Base-by-base conservation (phyloP, 768 basidiomycete species). In the Psilocybe subaeruginosa region DNA sequence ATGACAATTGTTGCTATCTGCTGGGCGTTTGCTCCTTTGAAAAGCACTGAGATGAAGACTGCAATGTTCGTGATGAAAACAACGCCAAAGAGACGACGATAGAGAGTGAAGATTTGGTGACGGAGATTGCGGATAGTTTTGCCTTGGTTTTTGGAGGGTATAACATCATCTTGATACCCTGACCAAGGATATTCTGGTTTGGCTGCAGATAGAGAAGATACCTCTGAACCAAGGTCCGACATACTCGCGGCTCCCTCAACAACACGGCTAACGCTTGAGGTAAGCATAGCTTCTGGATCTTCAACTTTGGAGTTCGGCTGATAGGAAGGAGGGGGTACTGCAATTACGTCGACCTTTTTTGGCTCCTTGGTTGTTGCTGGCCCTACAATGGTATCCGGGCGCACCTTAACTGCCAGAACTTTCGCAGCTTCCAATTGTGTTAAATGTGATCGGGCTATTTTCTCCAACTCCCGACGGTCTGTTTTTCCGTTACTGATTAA, bases 61-160 rank as follows among this genome's bases (percentile, higher is more conserved):
- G 73, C 78, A 70, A 86, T 70, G 67, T 88, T 87, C 29, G 77
- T 74, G 49, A 84, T 63, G 72, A 87, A 84, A n/a, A 86, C 82
- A 47, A 87, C 66, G 39, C 82, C 80, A 67, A 88, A 88, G 0
- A 88, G 77, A 37, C 85, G 79, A 51, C 84, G 82, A 68, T 86
- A 88, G 11, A 86, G 74, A 8, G 79, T 78, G 72, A 85, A 82
- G 58, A 86, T 70, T 59, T 80, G 81, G 68, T 85, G 80, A 47
- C 85, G 82, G 31, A 87, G 65, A 67, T 86, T 84, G 50, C 83
- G 82, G 53, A 80, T n/a, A 33, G 65, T 50, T 67, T 77, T 79
- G n/a, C 79, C 74, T 56, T 86, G 77, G 8, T 65, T 76, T 69
- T 88, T 86, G 27, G 78, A 74, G 1, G 86, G 85, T 1, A 86